Conservation (phyloP, 2,329 filamentous ascomycete species). For the Botryotinia calthae region DNA sequence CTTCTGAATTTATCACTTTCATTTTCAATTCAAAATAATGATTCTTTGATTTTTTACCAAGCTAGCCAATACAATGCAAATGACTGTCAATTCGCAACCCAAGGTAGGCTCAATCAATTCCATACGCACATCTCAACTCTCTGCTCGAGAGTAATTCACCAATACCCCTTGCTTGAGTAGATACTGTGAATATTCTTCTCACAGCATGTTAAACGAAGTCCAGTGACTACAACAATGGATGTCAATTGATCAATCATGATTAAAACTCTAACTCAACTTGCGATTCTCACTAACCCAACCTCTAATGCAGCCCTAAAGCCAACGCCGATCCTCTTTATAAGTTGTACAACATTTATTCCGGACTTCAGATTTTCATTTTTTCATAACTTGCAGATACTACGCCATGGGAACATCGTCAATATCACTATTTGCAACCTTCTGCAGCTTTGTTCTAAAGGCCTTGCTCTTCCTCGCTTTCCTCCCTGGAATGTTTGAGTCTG, state of each 20-base stretch:
- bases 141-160: background rate
- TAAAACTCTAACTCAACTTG: background rate
- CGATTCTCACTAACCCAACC: background rate
- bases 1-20: fast-evolving
- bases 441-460: background rate
- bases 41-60: background rate
- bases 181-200: background rate
- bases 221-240: background rate
- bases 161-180: fast-evolving
- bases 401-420: background rate
- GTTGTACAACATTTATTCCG: background rate
- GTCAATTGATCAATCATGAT: background rate
- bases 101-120: background rate
- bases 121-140: background rate
- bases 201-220: background rate
- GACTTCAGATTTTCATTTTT: background rate
- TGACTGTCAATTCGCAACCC: background rate
- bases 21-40: background rate
- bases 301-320: background rate
- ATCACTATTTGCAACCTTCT: background rate
- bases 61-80: background rate
- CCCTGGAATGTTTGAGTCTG: background rate
- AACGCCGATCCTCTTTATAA: background rate
- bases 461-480: background rate
- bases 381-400: background rate